Percentiles rank a stretch among this genome's conserved stretches.
Evolutionary conservation across 75 land plant species (phyloP).

Genomic region (Picea sitchensis): DNA sequence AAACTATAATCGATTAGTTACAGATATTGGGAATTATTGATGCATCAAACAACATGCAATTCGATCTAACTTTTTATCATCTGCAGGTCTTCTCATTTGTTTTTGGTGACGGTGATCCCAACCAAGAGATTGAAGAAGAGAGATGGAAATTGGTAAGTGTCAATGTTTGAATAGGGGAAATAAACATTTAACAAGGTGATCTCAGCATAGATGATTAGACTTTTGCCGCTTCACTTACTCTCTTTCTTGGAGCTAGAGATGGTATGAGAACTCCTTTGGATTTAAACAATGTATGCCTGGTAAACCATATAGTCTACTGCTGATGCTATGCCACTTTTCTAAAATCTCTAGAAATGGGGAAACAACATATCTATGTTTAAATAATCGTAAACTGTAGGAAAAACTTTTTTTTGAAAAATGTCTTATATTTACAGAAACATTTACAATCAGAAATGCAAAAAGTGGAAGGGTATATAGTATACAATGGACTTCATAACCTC

Average conservation of each 20-base stretch:
- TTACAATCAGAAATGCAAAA: too few species aligned
- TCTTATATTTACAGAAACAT: too few species aligned
- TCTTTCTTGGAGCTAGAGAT: neutral
- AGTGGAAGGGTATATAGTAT: too few species aligned
- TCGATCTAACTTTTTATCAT: neutral
- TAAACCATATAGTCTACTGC: too few species aligned
- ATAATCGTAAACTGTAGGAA: too few species aligned
- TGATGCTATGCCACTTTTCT: too few species aligned
- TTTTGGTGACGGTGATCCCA: slow-evolving; percentile 99
- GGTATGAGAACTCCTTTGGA: too few species aligned
- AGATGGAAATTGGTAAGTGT: slow-evolving; percentile 89
- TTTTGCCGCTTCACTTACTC: neutral
- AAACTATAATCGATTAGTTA: neutral
- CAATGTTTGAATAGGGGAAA: neutral
- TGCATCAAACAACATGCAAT: neutral
- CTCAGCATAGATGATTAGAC: neutral
- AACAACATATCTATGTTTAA: too few species aligned
- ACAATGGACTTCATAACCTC: too few species aligned
- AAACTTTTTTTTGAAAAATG: too few species aligned
- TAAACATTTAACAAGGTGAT: neutral
- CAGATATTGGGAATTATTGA: neutral
- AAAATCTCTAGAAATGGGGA: too few species aligned
- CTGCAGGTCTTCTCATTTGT: slow-evolving; percentile 97
- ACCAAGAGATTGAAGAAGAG: slow-evolving; percentile 90
- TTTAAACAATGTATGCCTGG: too few species aligned